These are phyloP conservation scores for Neurospora sp. DNA, from an alignment of 2,329 filamentous ascomycete genomes.

Conservation along the genomic window DNA sequence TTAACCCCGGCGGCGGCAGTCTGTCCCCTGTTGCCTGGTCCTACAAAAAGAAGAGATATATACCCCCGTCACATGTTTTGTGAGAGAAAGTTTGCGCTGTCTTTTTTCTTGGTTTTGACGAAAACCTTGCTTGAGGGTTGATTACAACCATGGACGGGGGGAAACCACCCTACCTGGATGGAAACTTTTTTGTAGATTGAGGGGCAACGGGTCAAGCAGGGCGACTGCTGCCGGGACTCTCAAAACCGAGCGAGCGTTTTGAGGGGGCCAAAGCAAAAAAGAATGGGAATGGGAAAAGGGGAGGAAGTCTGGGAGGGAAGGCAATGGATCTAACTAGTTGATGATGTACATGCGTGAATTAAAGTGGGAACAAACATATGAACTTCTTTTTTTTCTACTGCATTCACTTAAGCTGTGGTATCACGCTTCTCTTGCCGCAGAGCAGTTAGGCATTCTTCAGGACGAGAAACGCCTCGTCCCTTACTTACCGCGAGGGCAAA, in stretches of 20 bases:
- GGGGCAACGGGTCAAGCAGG: conserved; percentile 53
- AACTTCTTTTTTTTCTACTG: background rate
- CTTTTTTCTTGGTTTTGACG: conserved; percentile 1
- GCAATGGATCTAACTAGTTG: background rate
- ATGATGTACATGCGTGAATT: background rate
- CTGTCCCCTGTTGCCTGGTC: conserved; percentile 59
- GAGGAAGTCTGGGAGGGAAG: background rate
- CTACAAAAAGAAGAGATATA: conserved; percentile 26
- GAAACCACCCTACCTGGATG: background rate
- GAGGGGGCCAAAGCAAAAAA: background rate
- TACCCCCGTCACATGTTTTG: background rate
- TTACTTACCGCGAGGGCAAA: background rate
- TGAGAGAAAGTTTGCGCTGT: conserved; percentile 1
- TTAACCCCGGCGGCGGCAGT: conserved; percentile 47
- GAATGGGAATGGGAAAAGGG: background rate
- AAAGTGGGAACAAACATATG: background rate
- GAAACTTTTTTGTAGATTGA: conserved; percentile 35
- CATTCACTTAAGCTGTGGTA: background rate
- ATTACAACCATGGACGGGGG: background rate
- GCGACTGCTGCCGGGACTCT: conserved; percentile 43
- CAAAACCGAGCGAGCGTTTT: background rate
- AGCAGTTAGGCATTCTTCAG: background rate
- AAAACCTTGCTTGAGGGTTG: background rate
- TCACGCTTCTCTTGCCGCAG: background rate
- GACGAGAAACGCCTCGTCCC: background rate